A percentile compares a stretch with the other conserved stretches of the same genome.
Evolutionary conservation across 129 eudicot species (phyloP).

Genomic region (Flaveria trinervia): DNA sequence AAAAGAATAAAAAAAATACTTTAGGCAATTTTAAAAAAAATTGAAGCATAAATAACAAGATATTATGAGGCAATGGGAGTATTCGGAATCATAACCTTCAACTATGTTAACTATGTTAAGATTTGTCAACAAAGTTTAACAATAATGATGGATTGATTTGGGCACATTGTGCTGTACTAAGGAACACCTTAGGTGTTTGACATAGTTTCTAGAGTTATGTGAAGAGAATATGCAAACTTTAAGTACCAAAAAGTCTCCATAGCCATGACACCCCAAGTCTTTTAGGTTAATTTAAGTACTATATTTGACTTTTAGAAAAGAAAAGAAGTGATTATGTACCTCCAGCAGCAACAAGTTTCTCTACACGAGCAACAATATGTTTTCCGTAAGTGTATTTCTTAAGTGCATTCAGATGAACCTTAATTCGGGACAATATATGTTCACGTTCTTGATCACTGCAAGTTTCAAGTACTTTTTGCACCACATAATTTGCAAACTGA

Average conservation of each 20-base stretch:
- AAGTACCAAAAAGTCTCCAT: background rate
- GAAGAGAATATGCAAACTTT: background rate
- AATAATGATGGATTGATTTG: background rate
- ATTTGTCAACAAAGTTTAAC: background rate
- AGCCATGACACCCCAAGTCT: background rate
- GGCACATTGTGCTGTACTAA: background rate
- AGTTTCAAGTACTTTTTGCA: conserved; percentile 94
- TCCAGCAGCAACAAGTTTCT: conserved; percentile 96
- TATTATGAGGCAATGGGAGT: background rate
- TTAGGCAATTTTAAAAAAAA: no score
- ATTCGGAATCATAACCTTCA: background rate
- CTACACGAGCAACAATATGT: conserved; percentile 98
- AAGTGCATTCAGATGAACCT: conserved; percentile 91
- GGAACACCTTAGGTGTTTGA: background rate
- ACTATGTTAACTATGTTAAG: background rate
- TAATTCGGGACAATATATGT: conserved; percentile 76
- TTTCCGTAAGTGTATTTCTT: conserved; percentile 97
- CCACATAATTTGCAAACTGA: conserved; percentile 94
- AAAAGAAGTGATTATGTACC: conserved; percentile 39
- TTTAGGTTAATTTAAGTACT: background rate
- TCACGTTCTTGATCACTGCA: conserved; percentile 96
- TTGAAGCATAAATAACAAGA: background rate
- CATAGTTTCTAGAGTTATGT: background rate
- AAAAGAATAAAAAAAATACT: no score
- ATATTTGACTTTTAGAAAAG: background rate